A percentile compares a stretch with the other conserved stretches of the same genome.
These are phyloP conservation scores for Colletotrichum spaethianum DNA, from an alignment of 2,329 filamentous ascomycete genomes.

Conservation along the genomic window DNA sequence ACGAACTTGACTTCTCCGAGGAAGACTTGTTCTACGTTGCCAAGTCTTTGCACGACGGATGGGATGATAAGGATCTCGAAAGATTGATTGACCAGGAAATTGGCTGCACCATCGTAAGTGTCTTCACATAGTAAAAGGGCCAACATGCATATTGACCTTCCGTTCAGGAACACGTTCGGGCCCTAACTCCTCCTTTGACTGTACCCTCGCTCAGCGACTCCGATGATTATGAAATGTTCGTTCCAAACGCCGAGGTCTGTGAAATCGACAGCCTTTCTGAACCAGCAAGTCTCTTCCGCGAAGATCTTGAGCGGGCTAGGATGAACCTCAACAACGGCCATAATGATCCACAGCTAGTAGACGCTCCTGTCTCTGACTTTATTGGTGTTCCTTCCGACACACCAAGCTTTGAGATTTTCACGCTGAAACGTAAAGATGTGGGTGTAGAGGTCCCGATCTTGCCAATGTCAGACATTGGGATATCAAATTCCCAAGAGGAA, in stretches of 20 bases:
- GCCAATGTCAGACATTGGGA: conserved; percentile 5
- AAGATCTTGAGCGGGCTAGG: conserved; percentile 27
- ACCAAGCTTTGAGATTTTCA: conserved; percentile 13
- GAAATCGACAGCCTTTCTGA: conserved; percentile 50
- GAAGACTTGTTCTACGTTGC: conserved; percentile 26
- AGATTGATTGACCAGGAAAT: conserved; percentile 19
- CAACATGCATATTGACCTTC: conserved; percentile 33
- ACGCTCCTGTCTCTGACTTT: not conserved
- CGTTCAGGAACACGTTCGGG: not conserved
- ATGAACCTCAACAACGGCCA: conserved; percentile 6
- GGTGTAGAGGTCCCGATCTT: not conserved
- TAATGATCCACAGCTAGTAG: not conserved
- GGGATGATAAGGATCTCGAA: not conserved
- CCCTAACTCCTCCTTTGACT: conserved; percentile 16
- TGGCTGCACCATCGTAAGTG: not conserved
- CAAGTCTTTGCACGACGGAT: not conserved
- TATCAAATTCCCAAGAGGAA: not conserved
- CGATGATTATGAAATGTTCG: conserved; percentile 40
- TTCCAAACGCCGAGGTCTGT: conserved; percentile 42
- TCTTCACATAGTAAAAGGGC: not conserved
- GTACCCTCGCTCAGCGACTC: not conserved
- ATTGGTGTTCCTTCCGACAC: not conserved
- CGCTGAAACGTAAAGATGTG: not conserved
- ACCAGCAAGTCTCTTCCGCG: conserved; percentile 46
- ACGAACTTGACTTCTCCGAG: conserved; percentile 25